Conservation (phyloP, 83 land plant genomes). For the Diphasiastrum complanatum region DNA sequence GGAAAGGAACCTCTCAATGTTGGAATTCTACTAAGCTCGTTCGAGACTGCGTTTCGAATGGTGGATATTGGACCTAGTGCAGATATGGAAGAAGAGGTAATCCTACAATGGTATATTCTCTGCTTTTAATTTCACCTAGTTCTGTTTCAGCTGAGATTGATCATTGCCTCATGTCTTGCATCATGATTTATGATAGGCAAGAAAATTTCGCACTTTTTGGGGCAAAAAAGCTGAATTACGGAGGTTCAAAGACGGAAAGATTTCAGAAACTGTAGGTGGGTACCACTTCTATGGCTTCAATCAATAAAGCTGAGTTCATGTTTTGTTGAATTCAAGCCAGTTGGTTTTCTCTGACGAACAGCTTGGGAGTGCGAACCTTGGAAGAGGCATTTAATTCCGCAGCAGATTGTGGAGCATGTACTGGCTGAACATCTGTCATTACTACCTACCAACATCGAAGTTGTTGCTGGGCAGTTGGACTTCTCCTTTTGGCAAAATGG, state of each 20-base stretch:
- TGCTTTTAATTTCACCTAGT: not conserved
- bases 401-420: slow-evolving; percentile 50
- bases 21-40: slow-evolving; percentile 50
- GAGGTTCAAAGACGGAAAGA: slow-evolving; percentile 75
- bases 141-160: too few relatives aligned
- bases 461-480: slow-evolving; percentile 64
- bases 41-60: slow-evolving; percentile 57
- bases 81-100: slow-evolving; percentile 75
- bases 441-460: slow-evolving; percentile 23
- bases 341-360: too few relatives aligned
- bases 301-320: too few relatives aligned
- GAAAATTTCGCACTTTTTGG: slow-evolving; percentile 73
- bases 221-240: slow-evolving; percentile 80
- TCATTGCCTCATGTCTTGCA: not conserved
- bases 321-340: too few relatives aligned
- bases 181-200: slow-evolving; percentile 33
- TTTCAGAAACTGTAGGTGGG: slow-evolving; percentile 82
- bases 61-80: slow-evolving; percentile 88
- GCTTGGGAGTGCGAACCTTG: slow-evolving; percentile 75
- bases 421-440: slow-evolving; percentile 55
- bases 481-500: slow-evolving; percentile 48
- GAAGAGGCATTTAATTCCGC: slow-evolving; percentile 71
- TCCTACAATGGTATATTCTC: not conserved
- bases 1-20: slow-evolving; percentile 39
- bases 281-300: slow-evolving; percentile 2